A percentile compares a stretch with the other conserved stretches of the same genome.
Evolutionary conservation across 129 eudicot species (phyloP).

Genomic region (Oenanthe sinensis): DNA sequence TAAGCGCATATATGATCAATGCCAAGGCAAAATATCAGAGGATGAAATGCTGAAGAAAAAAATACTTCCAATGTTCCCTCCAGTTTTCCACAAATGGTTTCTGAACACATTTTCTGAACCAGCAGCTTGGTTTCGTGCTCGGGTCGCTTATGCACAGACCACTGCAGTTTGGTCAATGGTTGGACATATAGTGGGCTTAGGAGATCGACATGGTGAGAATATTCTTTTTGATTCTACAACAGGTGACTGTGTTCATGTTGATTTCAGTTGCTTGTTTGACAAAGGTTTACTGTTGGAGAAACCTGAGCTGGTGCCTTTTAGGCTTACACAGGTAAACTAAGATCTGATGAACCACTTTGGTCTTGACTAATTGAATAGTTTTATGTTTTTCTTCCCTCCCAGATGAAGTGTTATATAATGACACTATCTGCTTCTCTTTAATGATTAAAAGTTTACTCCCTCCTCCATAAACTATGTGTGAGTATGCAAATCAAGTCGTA

Average conservation of each 20-base stretch:
- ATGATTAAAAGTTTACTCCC: not conserved
- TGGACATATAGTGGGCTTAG: constrained; percentile 99
- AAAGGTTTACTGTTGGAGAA: constrained; percentile 85
- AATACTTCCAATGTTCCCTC: constrained; percentile 97
- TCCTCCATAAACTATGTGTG: not conserved
- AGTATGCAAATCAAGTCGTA: not conserved
- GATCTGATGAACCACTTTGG: not conserved
- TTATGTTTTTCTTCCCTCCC: not conserved
- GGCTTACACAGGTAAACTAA: constrained; percentile 76
- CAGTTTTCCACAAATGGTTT: constrained; percentile 96
- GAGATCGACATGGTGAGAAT: constrained; percentile 99
- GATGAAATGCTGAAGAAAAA: constrained; percentile 91
- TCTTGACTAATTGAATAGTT: not conserved
- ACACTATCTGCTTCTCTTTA: not conserved
- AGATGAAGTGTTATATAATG: not conserved
- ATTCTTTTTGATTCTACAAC: constrained; percentile 97
- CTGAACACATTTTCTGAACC: constrained; percentile 95
- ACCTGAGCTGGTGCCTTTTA: constrained; percentile 97
- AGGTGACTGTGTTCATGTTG: constrained; percentile 98
- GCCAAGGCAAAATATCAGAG: constrained; percentile 75
- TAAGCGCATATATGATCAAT: constrained; percentile 88
- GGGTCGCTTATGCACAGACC: constrained; percentile 91
- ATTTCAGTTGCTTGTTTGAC: constrained; percentile 98
- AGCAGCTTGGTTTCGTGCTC: constrained; percentile 97
- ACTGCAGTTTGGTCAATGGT: constrained; percentile 99